Percentiles rank a stretch among this genome's conserved stretches.
phyloP scores from a whole-genome alignment of 2,329 filamentous ascomycete species.

The Beauveria rudraprayagi region DNA sequence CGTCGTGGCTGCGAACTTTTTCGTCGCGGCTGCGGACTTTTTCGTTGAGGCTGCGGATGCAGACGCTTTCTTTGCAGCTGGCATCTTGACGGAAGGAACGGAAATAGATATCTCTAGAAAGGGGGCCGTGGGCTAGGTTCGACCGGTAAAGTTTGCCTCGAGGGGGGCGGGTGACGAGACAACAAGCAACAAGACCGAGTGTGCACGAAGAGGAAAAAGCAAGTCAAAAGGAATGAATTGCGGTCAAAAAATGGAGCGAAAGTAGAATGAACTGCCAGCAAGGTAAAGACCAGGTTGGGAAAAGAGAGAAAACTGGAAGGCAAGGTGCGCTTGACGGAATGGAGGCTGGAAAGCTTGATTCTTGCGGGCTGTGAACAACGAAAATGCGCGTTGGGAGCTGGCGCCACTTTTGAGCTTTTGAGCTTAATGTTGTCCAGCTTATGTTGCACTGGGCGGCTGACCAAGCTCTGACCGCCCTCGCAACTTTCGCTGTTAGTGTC shows the following conservation, averaged over 20 bases:
- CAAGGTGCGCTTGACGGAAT: conserved; percentile 7
- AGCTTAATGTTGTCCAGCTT: neutral
- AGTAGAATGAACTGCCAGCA: neutral
- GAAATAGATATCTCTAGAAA: neutral
- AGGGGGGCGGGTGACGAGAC: neutral
- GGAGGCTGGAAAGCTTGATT: conserved; percentile 2
- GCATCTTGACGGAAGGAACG: neutral
- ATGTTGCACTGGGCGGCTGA: neutral
- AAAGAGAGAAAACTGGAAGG: neutral
- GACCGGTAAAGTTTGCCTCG: neutral
- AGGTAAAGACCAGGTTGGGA: neutral
- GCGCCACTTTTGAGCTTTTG: neutral
- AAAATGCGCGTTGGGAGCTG: conserved; percentile 3
- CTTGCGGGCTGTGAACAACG: neutral
- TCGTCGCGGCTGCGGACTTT: neutral
- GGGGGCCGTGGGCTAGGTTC: neutral
- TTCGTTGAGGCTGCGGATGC: neutral
- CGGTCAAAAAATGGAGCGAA: neutral
- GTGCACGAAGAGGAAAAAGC: neutral
- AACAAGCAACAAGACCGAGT: neutral
- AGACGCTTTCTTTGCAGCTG: neutral
- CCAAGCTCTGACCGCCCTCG: conserved; percentile 3
- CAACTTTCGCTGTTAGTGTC: conserved; percentile 2
- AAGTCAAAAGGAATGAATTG: conserved; percentile 1
- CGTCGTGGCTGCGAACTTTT: conserved; percentile 1